phyloP scores from a whole-genome alignment of 2,329 filamentous ascomycete species.

The Fusarium abutilonis region DNA sequence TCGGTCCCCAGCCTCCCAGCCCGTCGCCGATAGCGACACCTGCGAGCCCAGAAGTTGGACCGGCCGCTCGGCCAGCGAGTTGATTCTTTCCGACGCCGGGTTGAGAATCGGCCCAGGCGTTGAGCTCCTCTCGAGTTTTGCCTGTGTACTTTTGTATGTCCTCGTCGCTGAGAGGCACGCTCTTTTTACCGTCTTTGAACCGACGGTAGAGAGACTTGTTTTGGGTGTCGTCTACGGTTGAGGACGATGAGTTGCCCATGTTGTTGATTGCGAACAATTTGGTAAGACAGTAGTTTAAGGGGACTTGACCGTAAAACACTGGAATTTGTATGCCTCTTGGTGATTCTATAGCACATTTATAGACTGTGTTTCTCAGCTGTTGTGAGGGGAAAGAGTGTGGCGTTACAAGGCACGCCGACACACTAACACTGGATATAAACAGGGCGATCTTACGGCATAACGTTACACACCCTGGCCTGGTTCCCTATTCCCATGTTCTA shows the following conservation, averaged over 20 bases:
- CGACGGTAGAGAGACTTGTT: conserved; percentile 49
- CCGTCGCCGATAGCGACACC: conserved; percentile 46
- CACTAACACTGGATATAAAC: background rate
- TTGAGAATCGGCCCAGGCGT: conserved; percentile 50
- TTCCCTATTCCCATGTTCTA: too few species aligned
- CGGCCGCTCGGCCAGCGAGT: conserved; percentile 49
- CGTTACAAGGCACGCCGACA: conserved; percentile 15
- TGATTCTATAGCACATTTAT: conserved; percentile 20
- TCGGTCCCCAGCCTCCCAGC: conserved; percentile 50
- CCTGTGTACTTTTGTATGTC: conserved; percentile 56
- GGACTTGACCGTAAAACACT: too few species aligned
- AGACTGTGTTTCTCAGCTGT: background rate
- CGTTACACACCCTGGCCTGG: too few species aligned
- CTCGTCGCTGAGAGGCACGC: conserved; percentile 50
- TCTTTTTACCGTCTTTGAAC: conserved; percentile 48
- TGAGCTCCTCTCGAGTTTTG: conserved; percentile 50
- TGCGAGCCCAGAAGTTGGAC: conserved; percentile 46
- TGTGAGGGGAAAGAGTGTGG: background rate
- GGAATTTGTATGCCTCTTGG: background rate
- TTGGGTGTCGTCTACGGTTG: conserved; percentile 11
- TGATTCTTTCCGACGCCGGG: conserved; percentile 56
- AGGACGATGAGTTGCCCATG: conserved; percentile 26
- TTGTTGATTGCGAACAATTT: background rate
- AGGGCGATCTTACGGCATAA: background rate
- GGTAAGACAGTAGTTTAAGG: background rate